Base-by-base conservation (phyloP, 148 eudicot species). In the Silene latifolia region DNA sequence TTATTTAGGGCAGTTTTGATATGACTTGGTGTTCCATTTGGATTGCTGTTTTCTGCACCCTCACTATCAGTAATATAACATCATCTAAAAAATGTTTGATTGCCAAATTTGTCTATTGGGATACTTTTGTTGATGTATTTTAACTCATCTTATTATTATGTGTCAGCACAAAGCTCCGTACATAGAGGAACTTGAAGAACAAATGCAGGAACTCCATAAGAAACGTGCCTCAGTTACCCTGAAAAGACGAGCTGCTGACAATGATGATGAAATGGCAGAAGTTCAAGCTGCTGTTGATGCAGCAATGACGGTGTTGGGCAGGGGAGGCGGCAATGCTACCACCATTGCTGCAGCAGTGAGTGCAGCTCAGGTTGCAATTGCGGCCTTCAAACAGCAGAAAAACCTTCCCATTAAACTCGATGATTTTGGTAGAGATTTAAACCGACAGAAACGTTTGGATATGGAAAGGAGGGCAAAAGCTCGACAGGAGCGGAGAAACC, bases 101-200 rank as follows among this genome's bases (percentile, higher is more conserved):
- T 62, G 53, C 35, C 29, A 51, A 65, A 56, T 42, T 7, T 64
- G 48, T 77, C 44, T n/a, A 53, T 51, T 79, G 63, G 7, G 74
- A 24, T 76, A 17, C 78, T 72, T 4, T 20, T 72, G 32, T 76
- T 17, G 54, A 35, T 42, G 32, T 8, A 64, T 19, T 71, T 18
- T 42, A 32, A 39, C 68, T 60, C 19, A 72, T 21, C 25, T 72
- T 54, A 29, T 58, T 73, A 72, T 27, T 17, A 71, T 63, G 56
- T 85, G 78, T 73, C 88, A 95, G 99, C 81, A 92, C 86, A 92
- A 92, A 85, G 97, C 91, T 78, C 96, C 96, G 82, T 95, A 82
- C 71, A 88, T 95, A 5, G 99, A 95, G 85, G 99, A 95, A 79
- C 97, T 95, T 72, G 99, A 95, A 84, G 89, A 85, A 64, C 92